Base-by-base conservation (phyloP, 108 stramenopile species). In the Seminavis robusta region DNA sequence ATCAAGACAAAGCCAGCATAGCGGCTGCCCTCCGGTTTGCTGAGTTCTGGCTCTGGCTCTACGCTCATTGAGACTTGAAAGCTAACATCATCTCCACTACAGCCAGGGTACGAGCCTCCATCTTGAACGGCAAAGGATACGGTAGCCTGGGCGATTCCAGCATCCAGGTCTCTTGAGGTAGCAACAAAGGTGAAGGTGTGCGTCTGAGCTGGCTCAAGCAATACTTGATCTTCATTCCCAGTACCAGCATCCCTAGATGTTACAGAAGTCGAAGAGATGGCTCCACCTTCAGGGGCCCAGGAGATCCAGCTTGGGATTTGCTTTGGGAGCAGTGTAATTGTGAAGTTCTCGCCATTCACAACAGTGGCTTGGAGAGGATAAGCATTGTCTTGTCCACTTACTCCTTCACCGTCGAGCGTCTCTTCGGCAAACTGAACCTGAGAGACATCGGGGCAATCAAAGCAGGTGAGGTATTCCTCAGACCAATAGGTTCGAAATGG, bases 21-120 rank as follows among this genome's bases (percentile, higher is more conserved):
- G 15, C 25, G 15, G 17, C 58, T 32, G 1, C 30, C 17, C 26
- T 49, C 66, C 1, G 59, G 37, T 13, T 67, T 29, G 50, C 59
- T 67, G 36, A 34, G 30, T 16, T 58, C 29, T 17, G 41, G 27
- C 36, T n/a, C 23, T 5, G 47, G 63, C 45, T 13, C 39, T 11
- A 37, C 60, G 24, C 34, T 48, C 46, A 56, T 42, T 44, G n/a
- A 25, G 23, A 65, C 23, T 13, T 58, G 56, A 58, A 65, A 58
- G 20, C 28, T 30, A 13, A 57, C 64, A 49, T 65, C 64, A 2
- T 40, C 30, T 6, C 64, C 56, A 27, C 31, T 29, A 32, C 64
- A 65, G 10, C 64, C 64, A 38, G 55, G 64, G 36, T 46, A 65
- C 30, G 47, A 10, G n/a, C 45, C 56, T 34, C 56, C 56, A n/a